phyloP scores from a whole-genome alignment of 805 yeast genomes.

The Zygosaccharomyces rouxii region DNA sequence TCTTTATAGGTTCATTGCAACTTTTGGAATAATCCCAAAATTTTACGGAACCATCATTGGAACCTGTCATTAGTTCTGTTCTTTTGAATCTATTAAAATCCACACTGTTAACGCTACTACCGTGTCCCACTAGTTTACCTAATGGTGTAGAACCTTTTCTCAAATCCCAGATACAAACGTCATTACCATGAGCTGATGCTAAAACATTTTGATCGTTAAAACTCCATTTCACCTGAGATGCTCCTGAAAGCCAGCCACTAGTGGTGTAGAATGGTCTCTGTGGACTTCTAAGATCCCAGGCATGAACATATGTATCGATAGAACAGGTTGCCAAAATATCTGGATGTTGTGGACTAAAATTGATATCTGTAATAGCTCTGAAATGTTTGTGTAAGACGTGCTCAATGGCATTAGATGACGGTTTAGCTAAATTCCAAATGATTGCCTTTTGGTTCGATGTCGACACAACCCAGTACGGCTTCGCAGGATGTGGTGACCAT shows the following conservation, averaged over 20 bases:
- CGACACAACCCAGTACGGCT: conserved; percentile 87
- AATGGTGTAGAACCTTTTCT: conserved; percentile 79
- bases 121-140: conserved; percentile 64
- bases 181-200: conserved; percentile 82
- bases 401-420: conserved; percentile 70
- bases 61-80: conserved; percentile 68
- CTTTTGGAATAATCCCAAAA: conserved; percentile 64
- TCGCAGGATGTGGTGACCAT: conserved; percentile 89
- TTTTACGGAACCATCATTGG: conserved; percentile 80
- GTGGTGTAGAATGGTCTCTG: conserved; percentile 66
- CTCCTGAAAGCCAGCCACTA: conserved; percentile 95
- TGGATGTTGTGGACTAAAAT: conserved; percentile 84
- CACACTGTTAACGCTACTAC: conserved; percentile 83
- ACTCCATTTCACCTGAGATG: conserved; percentile 94
- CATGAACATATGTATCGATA: conserved; percentile 78
- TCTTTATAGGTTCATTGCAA: conserved; percentile 45
- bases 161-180: conserved; percentile 81
- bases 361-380: conserved; percentile 92
- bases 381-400: conserved; percentile 85
- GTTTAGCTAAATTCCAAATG: conserved; percentile 82
- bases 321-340: conserved; percentile 89
- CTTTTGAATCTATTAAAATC: conserved; percentile 67
- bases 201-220: conserved; percentile 66
- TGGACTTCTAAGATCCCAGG: conserved; percentile 90
- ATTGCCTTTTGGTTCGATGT: conserved; percentile 94